Conservation (phyloP, 2,329 filamentous ascomycete genomes). For the Graphium sp. region DNA sequence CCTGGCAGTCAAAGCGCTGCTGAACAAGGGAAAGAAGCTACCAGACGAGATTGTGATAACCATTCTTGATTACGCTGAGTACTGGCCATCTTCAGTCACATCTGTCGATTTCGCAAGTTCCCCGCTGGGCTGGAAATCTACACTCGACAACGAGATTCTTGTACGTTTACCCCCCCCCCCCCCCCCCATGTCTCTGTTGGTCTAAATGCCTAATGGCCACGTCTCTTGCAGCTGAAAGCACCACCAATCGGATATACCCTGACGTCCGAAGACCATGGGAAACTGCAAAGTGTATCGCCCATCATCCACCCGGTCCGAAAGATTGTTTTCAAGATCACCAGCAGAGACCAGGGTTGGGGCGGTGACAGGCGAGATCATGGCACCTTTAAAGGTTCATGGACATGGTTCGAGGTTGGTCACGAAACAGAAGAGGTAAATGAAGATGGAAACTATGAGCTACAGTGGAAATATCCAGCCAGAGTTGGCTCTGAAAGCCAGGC, state of each 20-base stretch:
- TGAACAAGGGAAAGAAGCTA: constrained; percentile 23
- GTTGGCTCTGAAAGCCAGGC: constrained; percentile 4
- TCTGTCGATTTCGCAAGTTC: constrained; percentile 12
- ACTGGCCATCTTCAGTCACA: constrained; percentile 35
- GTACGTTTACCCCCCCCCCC: constrained; percentile 1
- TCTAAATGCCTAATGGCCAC: neutral
- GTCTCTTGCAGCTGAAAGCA: constrained; percentile 21
- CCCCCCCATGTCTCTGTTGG: neutral
- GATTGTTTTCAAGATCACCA: constrained; percentile 40
- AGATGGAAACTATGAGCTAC: constrained; percentile 7
- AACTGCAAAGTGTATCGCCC: constrained; percentile 1
- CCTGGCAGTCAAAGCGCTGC: constrained; percentile 25
- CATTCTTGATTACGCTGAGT: constrained; percentile 43
- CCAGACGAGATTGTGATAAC: constrained; percentile 37
- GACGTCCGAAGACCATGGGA: neutral
- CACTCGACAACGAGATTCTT: constrained; percentile 1
- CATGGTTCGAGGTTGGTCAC: constrained; percentile 47
- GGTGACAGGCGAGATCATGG: constrained; percentile 9
- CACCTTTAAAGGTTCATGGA: constrained; percentile 31
- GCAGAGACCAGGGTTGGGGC: constrained; percentile 42
- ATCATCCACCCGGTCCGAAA: constrained; percentile 35
- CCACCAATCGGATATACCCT: constrained; percentile 17
- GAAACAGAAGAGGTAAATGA: constrained; percentile 25
- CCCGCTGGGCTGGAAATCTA: neutral
- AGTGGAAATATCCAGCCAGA: neutral